phyloP scores from a whole-genome alignment of 2,329 filamentous ascomycete species.

The Colletotrichum simmondsii region DNA sequence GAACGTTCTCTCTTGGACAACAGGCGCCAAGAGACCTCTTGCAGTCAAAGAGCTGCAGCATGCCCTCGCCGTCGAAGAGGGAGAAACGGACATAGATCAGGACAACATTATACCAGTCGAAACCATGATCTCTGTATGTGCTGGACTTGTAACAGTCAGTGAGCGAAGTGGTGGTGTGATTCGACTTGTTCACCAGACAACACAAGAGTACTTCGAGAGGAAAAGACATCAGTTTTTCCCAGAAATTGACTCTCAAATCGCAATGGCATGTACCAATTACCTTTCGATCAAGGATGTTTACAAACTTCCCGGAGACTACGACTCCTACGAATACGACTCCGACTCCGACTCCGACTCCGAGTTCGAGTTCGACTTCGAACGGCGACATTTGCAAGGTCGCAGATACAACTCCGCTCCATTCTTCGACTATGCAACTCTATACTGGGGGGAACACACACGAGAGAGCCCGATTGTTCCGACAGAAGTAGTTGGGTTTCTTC shows the following conservation, averaged over 20 bases:
- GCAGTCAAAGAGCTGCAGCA: background rate
- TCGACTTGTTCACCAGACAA: background rate
- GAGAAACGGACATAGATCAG: rapidly evolving
- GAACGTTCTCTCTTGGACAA: background rate
- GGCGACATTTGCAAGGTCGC: no score
- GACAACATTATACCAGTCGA: background rate
- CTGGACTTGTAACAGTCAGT: background rate
- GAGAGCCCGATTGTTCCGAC: no score
- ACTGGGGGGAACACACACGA: no score
- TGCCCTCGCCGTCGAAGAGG: background rate
- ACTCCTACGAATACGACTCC: no score
- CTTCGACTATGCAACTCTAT: no score
- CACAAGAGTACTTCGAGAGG: background rate
- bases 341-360: no score
- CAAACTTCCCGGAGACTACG: no score
- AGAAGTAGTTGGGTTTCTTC: no score
- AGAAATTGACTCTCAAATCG: background rate
- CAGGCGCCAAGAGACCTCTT: background rate
- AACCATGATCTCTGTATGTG: background rate
- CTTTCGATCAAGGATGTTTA: background rate
- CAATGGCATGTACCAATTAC: rapidly evolving
- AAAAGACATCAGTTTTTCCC: background rate
- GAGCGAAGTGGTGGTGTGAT: background rate
- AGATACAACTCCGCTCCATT: no score
- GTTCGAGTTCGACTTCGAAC: no score